Evolutionary conservation across 331 rosid genomes (phyloP), one percentile per base, ranked within the genome.

Genomic region (Malus hybrid): DNA sequence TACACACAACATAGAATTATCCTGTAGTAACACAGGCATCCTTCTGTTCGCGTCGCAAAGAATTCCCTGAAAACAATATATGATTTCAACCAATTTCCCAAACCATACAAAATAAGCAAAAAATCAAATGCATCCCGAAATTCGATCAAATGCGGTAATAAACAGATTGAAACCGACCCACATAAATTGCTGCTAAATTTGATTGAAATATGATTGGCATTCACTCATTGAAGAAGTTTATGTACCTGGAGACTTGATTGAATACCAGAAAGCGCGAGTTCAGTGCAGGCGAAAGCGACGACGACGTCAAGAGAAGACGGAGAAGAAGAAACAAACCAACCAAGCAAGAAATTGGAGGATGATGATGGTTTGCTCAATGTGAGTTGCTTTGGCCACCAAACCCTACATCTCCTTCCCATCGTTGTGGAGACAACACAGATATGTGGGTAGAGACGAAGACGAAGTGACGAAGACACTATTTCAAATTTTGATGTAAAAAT

Each of bases 311-410:
- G 83, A 36, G 92, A 90, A 56, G 87, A 79, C 9, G 90, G 66
- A 72, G 97, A 86, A 39, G 84, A 73, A 20, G 91, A 63, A 20
- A 90, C 72, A 68, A 92, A 92, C 97, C 99, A 94, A 44, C 97
- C 99, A 22, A 94, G 78, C 85, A 94, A 79, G 68, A 89, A 68
- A 81, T 76, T 75, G 52, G 90, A 81, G 70, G 82, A 73, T 24
- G 90, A 58, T 63, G 87, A 82, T 52, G 57, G 57, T 78, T 82
- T 81, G 71, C 83, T 80, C 26, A 85, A 71, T 77, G 86, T 75
- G 66, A 90, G 84, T 70, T 87, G 85, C 76, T 79, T 90, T 24
- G 99, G 97, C 99, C 99, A 94, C 99, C 99, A 94, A 82, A 92
- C 84, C 83, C 97, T 85, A 79, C 96, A 94, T 42, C 82, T 87